Conservation (phyloP, 805 yeast genomes). For the Saturnispora halmiae region DNA sequence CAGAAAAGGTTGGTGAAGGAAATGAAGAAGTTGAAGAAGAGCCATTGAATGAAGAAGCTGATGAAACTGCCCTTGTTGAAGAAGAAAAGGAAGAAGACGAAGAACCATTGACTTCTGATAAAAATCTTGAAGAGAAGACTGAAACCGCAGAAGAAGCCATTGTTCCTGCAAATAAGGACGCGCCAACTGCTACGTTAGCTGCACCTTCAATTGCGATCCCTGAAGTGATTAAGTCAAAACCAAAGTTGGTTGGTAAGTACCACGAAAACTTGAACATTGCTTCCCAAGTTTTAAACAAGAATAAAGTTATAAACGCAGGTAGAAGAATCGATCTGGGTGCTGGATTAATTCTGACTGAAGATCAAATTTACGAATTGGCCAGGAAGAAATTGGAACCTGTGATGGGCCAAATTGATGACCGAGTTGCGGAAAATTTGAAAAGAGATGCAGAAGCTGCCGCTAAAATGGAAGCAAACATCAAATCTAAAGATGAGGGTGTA, state of each 20-base stretch:
- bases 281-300: slow-evolving; percentile 35
- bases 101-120: not conserved
- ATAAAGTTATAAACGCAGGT: slow-evolving; percentile 38
- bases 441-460: slow-evolving; percentile 25
- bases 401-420: slow-evolving; percentile 40
- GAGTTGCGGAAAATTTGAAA: slow-evolving; percentile 33
- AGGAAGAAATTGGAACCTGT: slow-evolving; percentile 48
- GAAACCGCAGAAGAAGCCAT: not conserved
- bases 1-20: slow-evolving; percentile 8
- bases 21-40: slow-evolving; percentile 11
- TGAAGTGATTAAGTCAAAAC: slow-evolving; percentile 30
- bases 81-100: slow-evolving; percentile 10
- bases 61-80: not conserved
- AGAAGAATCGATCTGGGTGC: slow-evolving; percentile 44
- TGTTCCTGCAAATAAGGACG: slow-evolving; percentile 6
- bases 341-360: slow-evolving; percentile 45
- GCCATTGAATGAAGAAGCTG: slow-evolving; percentile 8
- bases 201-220: slow-evolving; percentile 25
- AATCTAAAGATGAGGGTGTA: slow-evolving; percentile 23
- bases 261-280: slow-evolving; percentile 42
- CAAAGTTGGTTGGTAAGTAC: slow-evolving; percentile 40
- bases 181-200: slow-evolving; percentile 1
- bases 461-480: slow-evolving; percentile 25
- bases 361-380: slow-evolving; percentile 47
- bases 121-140: not conserved